A percentile compares a stretch with the other conserved stretches of the same genome.
Conservation (phyloP, 164 flowering plant genomes). For the Macadamia integrifolia region DNA sequence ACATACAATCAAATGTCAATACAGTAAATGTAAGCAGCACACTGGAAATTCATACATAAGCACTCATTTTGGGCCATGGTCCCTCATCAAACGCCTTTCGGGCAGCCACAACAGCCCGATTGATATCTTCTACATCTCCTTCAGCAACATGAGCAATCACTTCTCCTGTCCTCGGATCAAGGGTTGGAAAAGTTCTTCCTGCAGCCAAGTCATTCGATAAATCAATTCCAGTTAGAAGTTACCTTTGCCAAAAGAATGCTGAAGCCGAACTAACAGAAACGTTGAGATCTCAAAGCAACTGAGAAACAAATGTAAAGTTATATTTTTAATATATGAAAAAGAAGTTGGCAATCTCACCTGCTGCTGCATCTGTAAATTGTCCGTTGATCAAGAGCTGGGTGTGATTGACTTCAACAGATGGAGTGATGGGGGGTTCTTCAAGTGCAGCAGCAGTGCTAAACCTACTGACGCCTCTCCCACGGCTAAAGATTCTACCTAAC, state of each 20-base stretch:
- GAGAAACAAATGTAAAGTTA: background rate
- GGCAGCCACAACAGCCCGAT: conserved; percentile 64
- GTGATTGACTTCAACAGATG: conserved; percentile 37
- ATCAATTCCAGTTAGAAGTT: background rate
- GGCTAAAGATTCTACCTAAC: conserved; percentile 7
- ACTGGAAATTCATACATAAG: conserved; percentile 9
- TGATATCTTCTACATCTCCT: conserved; percentile 58
- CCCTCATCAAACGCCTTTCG: conserved; percentile 74
- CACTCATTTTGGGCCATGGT: conserved; percentile 69
- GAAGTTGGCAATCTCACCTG: conserved; percentile 34
- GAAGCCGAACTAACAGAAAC: background rate
- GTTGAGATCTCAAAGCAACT: too few species aligned
- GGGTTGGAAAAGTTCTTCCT: conserved; percentile 64
- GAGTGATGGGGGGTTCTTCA: conserved; percentile 45
- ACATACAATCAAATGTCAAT: background rate
- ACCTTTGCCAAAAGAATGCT: background rate
- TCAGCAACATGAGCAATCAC: conserved; percentile 67
- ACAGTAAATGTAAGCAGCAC: background rate
- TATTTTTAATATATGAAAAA: background rate
- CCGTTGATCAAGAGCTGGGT: conserved; percentile 61
- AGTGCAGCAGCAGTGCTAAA: conserved; percentile 40
- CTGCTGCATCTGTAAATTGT: conserved; percentile 59
- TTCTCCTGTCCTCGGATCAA: conserved; percentile 67
- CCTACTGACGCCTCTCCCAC: conserved; percentile 16
- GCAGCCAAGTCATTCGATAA: conserved; percentile 2